Evolutionary conservation across 2,329 filamentous ascomycete genomes (phyloP), one percentile per base, ranked within the genome.

Genomic region (Sporothrix variecibatus): DNA sequence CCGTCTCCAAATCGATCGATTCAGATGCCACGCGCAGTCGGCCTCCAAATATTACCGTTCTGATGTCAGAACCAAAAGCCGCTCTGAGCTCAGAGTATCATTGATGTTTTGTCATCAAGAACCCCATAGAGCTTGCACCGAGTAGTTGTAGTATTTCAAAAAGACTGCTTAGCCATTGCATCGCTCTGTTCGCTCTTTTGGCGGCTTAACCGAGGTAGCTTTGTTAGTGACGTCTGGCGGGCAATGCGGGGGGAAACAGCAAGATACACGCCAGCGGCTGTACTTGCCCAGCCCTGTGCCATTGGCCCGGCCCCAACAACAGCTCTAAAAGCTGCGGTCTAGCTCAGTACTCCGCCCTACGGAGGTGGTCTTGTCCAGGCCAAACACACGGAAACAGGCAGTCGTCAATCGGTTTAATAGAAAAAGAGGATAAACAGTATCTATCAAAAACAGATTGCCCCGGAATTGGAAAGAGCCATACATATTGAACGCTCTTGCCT

Each of bases 141-240:
- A 49, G 12, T 49, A 15, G 15, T 34, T 20, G 12, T 49, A 15
- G 15, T 34, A 34, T 34, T 15, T 11, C 40, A 43, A 15, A 11
- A 11, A 43, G 12, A 49, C 43, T 11, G 12, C 23, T 28, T 67
- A 28, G 38, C 62, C 23, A 12, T 28, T 43, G 28, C 58, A 38
- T 62, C 31, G 58, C 58, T 3, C 31, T 38, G 12, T 62, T 38
- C 6, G 58, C 28, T 12, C 2, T 51, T 51, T 51, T 26, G 31
- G 26, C 11, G 31, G 31, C 4, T 71, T 71, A 46, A 15, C 68
- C 68, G 68, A 71, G 68, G 68, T 71, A 71, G 68, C 51, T 71
- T 20, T 49, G 43, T 58, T 40, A 26, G 15, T 56, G 46, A 49
- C 26, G 43, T 28, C 38, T 34, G 43, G 43, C 26, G 38, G 40